Conservation (phyloP, 139 green algal genomes). For the Parachlorella kessleri region DNA sequence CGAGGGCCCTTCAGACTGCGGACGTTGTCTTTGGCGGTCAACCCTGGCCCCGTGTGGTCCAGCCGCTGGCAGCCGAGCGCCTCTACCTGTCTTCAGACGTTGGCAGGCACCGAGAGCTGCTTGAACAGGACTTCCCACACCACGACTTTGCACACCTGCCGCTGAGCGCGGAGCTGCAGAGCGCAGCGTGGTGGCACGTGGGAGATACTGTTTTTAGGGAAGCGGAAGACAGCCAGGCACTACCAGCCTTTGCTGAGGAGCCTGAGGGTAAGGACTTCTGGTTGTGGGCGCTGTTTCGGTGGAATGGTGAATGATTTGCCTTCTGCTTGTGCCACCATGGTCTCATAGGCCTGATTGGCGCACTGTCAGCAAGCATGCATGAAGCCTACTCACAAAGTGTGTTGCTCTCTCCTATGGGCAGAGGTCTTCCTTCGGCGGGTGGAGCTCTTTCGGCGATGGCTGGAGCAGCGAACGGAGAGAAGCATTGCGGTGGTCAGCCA, state of each 20-base stretch:
- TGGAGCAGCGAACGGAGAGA: constrained; percentile 50
- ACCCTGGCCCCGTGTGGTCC: constrained; percentile 30
- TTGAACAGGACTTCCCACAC: constrained; percentile 34
- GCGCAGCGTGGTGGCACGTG: constrained; percentile 46
- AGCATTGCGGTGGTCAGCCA: constrained; percentile 59
- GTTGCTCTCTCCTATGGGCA: constrained; percentile 14
- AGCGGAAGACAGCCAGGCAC: not conserved
- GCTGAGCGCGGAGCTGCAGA: constrained; percentile 4
- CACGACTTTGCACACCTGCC: constrained; percentile 27
- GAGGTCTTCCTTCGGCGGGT: constrained; percentile 48
- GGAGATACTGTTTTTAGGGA: not conserved
- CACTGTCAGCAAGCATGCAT: not conserved
- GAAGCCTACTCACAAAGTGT: not conserved
- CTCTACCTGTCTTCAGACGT: constrained; percentile 65
- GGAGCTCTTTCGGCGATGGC: constrained; percentile 38
- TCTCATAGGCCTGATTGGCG: not conserved
- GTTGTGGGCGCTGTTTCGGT: not conserved
- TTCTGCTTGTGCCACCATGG: not conserved
- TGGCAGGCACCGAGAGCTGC: constrained; percentile 29
- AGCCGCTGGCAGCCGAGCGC: constrained; percentile 57
- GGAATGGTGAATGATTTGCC: not conserved
- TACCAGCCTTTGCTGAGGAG: constrained; percentile 30
- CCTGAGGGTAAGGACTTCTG: constrained; percentile 32
- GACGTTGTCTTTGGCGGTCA: constrained; percentile 47
- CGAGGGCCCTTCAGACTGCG: constrained; percentile 63